These are phyloP conservation scores for Anisogramma anomala DNA, from an alignment of 2,329 filamentous ascomycete species.

Conservation along the genomic window DNA sequence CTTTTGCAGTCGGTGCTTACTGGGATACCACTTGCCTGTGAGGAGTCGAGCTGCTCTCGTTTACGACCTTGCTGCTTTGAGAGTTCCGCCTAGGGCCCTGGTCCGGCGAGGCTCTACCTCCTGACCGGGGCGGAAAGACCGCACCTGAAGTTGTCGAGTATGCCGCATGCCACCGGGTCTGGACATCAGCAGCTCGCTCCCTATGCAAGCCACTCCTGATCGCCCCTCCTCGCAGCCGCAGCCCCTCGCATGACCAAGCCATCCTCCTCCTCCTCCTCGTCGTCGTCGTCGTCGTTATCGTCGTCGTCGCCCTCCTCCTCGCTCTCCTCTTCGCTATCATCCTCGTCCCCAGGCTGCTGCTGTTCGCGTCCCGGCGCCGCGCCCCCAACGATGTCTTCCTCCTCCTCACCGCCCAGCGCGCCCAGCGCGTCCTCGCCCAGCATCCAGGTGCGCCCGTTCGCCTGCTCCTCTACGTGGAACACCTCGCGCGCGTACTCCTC, in stretches of 20 bases:
- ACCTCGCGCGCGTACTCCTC: constrained; percentile 93
- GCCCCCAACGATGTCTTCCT: constrained; percentile 9
- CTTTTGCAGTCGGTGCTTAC: too few species aligned
- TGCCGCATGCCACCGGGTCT: too few species aligned
- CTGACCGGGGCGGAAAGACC: too few species aligned
- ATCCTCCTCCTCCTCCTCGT: constrained; percentile 43
- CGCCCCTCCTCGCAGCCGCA: constrained; percentile 44
- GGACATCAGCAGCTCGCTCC: too few species aligned
- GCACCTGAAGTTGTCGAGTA: too few species aligned
- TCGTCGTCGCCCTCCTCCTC: too few species aligned
- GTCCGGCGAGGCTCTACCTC: too few species aligned
- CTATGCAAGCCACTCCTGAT: constrained; percentile 49
- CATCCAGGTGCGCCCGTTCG: constrained; percentile 95
- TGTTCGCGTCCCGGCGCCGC: constrained; percentile 12
- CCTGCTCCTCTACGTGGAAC: constrained; percentile 87
- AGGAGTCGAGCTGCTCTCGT: too few species aligned
- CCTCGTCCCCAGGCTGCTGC: constrained; percentile 25
- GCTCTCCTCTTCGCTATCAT: constrained; percentile 38
- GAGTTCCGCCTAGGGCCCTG: too few species aligned
- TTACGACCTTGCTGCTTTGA: too few species aligned
- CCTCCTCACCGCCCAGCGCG: constrained; percentile 12
- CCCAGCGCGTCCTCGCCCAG: constrained; percentile 31
- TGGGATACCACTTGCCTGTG: too few species aligned
- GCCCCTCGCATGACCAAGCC: constrained; percentile 45
- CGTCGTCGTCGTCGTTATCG: constrained; percentile 29